phyloP scores from a whole-genome alignment of 441 rosid species.

The Hura crepitans region DNA sequence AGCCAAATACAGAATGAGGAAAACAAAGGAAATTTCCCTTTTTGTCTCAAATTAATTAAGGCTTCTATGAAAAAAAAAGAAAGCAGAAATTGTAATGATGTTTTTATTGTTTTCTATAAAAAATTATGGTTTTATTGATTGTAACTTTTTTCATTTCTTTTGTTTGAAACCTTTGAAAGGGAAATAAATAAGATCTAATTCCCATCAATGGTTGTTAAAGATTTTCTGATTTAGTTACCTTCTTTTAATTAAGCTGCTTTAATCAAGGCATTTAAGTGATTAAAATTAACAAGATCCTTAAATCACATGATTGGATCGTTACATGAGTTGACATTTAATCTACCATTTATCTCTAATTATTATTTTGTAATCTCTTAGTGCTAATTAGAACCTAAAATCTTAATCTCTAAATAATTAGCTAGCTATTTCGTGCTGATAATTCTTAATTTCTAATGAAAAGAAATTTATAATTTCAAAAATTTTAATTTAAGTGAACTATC shows the following conservation, averaged over 20 bases:
- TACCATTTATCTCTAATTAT: not conserved
- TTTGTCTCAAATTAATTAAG: slow-evolving; percentile 12
- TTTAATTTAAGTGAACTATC: too few relatives aligned
- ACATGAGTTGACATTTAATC: not conserved
- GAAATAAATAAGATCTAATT: not conserved
- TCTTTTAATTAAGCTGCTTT: not conserved
- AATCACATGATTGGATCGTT: not conserved
- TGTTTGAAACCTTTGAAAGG: not conserved
- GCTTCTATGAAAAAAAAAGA: not conserved
- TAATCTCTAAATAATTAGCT: not conserved
- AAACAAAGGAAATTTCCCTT: slow-evolving; percentile 8
- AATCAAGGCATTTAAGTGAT: not conserved
- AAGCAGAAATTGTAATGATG: too few relatives aligned
- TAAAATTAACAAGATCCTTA: not conserved
- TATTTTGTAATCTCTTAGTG: not conserved
- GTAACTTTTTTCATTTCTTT: not conserved
- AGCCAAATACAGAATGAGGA: not conserved
- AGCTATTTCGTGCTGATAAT: too few relatives aligned
- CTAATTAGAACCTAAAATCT: not conserved
- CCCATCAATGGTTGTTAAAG: slow-evolving; percentile 3
- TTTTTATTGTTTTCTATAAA: too few relatives aligned
- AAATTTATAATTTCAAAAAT: too few relatives aligned
- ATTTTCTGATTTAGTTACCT: slow-evolving; percentile 12
- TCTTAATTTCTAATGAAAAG: too few relatives aligned
- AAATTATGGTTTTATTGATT: too few relatives aligned